Percentiles rank a stretch among this genome's conserved stretches.
Evolutionary conservation across 176 grass and related monocot genomes (phyloP).

Genomic region (Zea mays): Zm-B73-REFERENCE-NAM-5.0 NC_050102.1:2634001-2634500

Average conservation of each 20-base stretch:
- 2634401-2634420: neutral
- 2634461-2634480: too few relatives aligned
- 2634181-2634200: neutral
- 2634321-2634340: neutral
- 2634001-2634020: neutral
- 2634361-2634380: neutral
- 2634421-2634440: slow-evolving; percentile 1
- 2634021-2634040: neutral
- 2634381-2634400: neutral
- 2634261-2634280: neutral
- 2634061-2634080: neutral
- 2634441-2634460: neutral
- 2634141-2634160: neutral
- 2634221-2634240: neutral
- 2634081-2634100: neutral
- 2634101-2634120: neutral
- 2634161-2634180: neutral
- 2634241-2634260: neutral
- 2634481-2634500: too few relatives aligned
- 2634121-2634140: neutral
- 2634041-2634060: neutral
- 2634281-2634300: neutral
- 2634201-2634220: neutral
- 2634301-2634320: neutral
- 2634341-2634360: slow-evolving; percentile 11